Evolutionary conservation across 768 basidiomycete genomes (phyloP).

Genomic region (Pisolithus sp.): DNA sequence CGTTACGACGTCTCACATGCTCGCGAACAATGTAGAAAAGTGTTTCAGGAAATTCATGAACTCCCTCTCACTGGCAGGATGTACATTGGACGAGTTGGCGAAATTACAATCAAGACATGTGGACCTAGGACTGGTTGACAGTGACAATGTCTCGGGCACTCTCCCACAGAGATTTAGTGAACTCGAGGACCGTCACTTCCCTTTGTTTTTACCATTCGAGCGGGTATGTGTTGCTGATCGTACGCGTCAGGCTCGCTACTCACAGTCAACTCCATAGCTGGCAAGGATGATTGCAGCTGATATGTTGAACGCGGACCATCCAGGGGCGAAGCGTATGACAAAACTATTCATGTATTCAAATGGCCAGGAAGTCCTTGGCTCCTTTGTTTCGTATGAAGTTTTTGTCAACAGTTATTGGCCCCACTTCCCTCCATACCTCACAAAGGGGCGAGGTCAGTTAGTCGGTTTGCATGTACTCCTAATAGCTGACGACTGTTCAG

Average conservation of each 20-base stretch:
- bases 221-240: conserved; percentile 31
- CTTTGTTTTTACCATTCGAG: conserved; percentile 64
- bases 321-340: not conserved
- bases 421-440: conserved; percentile 45
- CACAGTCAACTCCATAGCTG: conserved; percentile 9
- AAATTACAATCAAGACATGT: conserved; percentile 15
- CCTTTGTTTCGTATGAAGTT: conserved; percentile 37
- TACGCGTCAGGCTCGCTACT: not conserved
- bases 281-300: conserved; percentile 23
- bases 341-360: conserved; percentile 10
- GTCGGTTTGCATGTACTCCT: not conserved
- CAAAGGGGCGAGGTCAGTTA: conserved; percentile 44
- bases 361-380: conserved; percentile 13
- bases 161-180: conserved; percentile 47
- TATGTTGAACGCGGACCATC: conserved; percentile 6
- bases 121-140: conserved; percentile 29
- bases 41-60: conserved; percentile 49
- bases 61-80: conserved; percentile 34
- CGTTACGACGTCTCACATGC: conserved; percentile 60
- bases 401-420: conserved; percentile 55
- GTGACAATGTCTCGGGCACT: conserved; percentile 30
- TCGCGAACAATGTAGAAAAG: conserved; percentile 61
- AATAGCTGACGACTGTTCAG: conserved; percentile 26
- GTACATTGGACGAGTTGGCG: conserved; percentile 34
- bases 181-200: conserved; percentile 56